Base-by-base conservation (phyloP, 2,329 filamentous ascomycete genomes). In the Nectriaceae sp. region DNA sequence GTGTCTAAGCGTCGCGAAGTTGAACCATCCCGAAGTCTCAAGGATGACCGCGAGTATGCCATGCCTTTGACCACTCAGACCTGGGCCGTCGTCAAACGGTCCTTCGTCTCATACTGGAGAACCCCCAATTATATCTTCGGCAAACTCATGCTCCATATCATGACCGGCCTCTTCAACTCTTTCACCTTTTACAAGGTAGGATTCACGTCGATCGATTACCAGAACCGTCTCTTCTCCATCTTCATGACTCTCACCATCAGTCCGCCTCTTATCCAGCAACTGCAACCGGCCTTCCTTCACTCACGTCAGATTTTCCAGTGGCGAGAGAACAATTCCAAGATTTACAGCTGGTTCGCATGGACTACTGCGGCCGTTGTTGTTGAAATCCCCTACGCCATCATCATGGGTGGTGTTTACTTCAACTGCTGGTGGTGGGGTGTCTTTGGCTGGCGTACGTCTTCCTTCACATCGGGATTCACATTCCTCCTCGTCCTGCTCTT, bases 181-280 rank as follows among this genome's bases (percentile, higher is more conserved):
- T 88, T 89, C 60, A 88, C 85, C 0, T 89, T 89, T 61, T 89
- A 78, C 74, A 75, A 82, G 52, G 66, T 87, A 0, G 77, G 78
- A 0, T 73, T 77, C 42, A 73, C 78, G 3, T 71, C 72, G 1
- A 78, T 84, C 49, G 84, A 87, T 58, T 81, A 87, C 70, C 86
- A 89, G 65, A 85, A 83, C 40, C 78, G 86, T 6, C 76, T 92
- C 8, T 92, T 93, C 69, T 84, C 85, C 8, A 76, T 87, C 46
- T 93, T 93, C 68, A 84, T 90, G 78, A 87, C 86, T 0, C 74
- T 92, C 4, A 89, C 85, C 5, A 88, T 94, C 54, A 79, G 81
- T 1, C 87, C 87, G 1, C 85, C 87, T 0, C 72, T 92, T 1
- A 88, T 92, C 49, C 86, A 91, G 59, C 88, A 92, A 58, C 75